Evolutionary conservation across 176 grass and related monocot genomes (phyloP).

Genomic region (Ampelocalamus luodianensis): DNA sequence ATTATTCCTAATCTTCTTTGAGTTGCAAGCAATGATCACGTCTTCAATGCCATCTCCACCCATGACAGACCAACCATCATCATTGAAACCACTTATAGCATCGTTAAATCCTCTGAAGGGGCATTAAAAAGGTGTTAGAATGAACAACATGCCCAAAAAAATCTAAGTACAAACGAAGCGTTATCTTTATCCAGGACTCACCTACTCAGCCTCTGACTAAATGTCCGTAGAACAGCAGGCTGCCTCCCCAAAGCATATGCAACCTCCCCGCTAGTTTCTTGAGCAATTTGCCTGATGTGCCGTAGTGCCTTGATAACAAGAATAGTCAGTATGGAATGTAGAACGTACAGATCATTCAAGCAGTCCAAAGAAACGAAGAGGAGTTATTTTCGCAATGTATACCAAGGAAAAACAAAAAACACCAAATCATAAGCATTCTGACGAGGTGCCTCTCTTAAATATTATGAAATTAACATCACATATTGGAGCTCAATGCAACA

Average conservation of each 20-base stretch:
- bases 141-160: conserved; percentile 15
- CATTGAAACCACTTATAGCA: conserved; percentile 94
- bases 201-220: conserved; percentile 94
- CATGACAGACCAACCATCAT: conserved; percentile 96
- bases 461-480: not conserved
- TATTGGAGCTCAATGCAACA: not conserved
- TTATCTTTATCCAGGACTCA: conserved; percentile 40
- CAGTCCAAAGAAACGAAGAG: conserved; percentile 22
- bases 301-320: conserved; percentile 77
- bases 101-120: conserved; percentile 92
- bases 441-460: not conserved
- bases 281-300: conserved; percentile 96
- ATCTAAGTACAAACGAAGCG: not conserved
- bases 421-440: not conserved
- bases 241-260: conserved; percentile 83
- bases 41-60: conserved; percentile 86
- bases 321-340: conserved; percentile 16
- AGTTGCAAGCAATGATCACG: conserved; percentile 78
- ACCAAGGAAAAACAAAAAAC: not conserved
- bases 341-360: not conserved
- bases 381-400: not conserved
- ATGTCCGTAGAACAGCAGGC: conserved; percentile 83
- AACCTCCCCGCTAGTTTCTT: conserved; percentile 88
- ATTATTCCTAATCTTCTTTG: conserved; percentile 68
- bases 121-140: conserved; percentile 22